Percentiles rank a stretch among this genome's conserved stretches.
Evolutionary conservation across 2,329 filamentous ascomycete species (phyloP).

Genomic region (Ophiocordyceps camponoti-floridani): DNA sequence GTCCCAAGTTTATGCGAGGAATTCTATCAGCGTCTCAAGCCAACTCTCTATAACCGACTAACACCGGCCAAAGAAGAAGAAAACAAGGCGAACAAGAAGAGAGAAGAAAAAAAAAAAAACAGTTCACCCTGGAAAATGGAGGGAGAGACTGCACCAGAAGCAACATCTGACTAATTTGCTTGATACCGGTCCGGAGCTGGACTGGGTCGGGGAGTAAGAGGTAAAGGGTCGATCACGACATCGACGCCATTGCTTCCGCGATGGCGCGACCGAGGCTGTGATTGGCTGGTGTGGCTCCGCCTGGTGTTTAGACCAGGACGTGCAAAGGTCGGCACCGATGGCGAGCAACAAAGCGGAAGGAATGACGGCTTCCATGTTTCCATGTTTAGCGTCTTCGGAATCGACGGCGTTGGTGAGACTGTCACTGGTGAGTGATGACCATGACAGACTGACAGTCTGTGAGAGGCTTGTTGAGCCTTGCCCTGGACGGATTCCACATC

Average conservation of each 20-base stretch:
- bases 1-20: neutral
- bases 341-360: neutral
- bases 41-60: neutral
- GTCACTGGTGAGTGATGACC: no score
- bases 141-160: neutral
- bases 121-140: neutral
- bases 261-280: conserved; percentile 13
- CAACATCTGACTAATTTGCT: neutral
- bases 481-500: no score
- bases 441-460: no score
- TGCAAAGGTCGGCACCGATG: neutral
- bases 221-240: conserved; percentile 32
- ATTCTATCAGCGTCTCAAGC: neutral
- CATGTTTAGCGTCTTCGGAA: no score
- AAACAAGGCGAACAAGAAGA: neutral
- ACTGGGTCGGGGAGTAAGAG: conserved; percentile 15
- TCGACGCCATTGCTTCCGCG: conserved; percentile 32
- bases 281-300: conserved; percentile 15
- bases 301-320: conserved; percentile 2
- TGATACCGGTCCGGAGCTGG: conserved; percentile 4
- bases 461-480: no score
- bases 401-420: no score
- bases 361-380: neutral
- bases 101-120: neutral
- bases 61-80: neutral